Evolutionary conservation across 345 rosid genomes (phyloP).

Genomic region (Lepidium didymum): DNA sequence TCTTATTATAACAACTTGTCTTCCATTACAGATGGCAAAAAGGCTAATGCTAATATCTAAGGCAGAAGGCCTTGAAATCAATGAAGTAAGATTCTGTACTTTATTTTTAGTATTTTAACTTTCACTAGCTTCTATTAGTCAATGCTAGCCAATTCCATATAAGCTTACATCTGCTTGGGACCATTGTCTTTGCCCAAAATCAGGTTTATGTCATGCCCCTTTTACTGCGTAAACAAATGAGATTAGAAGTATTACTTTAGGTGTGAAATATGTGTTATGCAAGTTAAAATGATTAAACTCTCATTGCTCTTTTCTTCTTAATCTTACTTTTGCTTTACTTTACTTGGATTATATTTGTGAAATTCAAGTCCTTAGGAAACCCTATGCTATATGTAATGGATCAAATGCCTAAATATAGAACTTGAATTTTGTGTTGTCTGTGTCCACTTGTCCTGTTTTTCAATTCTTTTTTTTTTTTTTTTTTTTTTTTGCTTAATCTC

Average conservation of each 20-base stretch:
- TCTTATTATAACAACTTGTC: conserved; percentile 19
- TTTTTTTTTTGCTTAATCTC: conserved; percentile 4
- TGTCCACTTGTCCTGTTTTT: conserved; percentile 1
- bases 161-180: conserved; percentile 2
- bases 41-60: conserved; percentile 78
- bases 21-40: conserved; percentile 76
- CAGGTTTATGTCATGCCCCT: background rate
- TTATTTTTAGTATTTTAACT: background rate
- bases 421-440: background rate
- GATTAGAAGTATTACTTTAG: conserved; percentile 3
- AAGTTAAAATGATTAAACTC: background rate
- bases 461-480: too few relatives aligned
- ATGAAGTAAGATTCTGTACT: conserved; percentile 43
- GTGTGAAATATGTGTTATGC: conserved; percentile 2
- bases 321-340: background rate
- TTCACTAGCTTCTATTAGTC: conserved; percentile 3
- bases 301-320: background rate
- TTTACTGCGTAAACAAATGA: background rate
- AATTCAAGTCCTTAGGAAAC: background rate
- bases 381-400: background rate
- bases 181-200: background rate
- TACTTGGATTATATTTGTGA: background rate
- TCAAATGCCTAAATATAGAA: background rate
- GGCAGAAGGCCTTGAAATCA: conserved; percentile 77
- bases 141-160: conserved; percentile 2